Conservation (phyloP, 2,329 filamentous ascomycete species). For the Aspergillus alliaceus region DNA sequence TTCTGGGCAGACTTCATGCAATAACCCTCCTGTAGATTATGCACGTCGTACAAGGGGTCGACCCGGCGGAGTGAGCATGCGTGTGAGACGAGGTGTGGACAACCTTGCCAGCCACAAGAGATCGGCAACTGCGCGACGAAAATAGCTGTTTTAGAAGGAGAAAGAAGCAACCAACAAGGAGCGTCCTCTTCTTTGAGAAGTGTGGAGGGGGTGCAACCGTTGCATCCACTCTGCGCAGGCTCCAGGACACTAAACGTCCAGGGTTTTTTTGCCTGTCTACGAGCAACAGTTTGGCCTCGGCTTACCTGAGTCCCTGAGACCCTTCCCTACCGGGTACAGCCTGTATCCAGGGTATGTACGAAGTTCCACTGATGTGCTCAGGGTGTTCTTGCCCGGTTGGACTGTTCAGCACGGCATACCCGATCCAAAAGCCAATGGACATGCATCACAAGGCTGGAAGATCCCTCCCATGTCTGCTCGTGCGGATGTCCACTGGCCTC, state of each 20-base stretch:
- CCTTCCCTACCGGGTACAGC: neutral
- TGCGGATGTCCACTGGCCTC: constrained; percentile 6
- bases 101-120: constrained; percentile 12
- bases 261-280: neutral
- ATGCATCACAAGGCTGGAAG: constrained; percentile 2
- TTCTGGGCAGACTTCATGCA: constrained; percentile 12
- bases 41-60: constrained; percentile 24
- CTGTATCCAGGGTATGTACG: neutral
- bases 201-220: constrained; percentile 14
- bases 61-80: constrained; percentile 1
- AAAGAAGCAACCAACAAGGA: constrained; percentile 12
- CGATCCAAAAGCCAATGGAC: neutral
- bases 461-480: constrained; percentile 2
- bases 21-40: constrained; percentile 10
- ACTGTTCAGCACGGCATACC: constrained; percentile 1
- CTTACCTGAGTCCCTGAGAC: neutral
- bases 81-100: constrained; percentile 2
- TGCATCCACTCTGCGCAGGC: constrained; percentile 17
- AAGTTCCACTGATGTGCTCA: constrained; percentile 3
- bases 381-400: neutral
- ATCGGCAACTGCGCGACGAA: constrained; percentile 1
- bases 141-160: constrained; percentile 3
- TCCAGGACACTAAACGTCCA: constrained; percentile 5
- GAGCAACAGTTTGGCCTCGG: neutral
- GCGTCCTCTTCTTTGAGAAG: constrained; percentile 7